These are phyloP conservation scores for Calamus simplicifolius DNA, from an alignment of 176 grass and related monocot species.

Conservation along the genomic window DNA sequence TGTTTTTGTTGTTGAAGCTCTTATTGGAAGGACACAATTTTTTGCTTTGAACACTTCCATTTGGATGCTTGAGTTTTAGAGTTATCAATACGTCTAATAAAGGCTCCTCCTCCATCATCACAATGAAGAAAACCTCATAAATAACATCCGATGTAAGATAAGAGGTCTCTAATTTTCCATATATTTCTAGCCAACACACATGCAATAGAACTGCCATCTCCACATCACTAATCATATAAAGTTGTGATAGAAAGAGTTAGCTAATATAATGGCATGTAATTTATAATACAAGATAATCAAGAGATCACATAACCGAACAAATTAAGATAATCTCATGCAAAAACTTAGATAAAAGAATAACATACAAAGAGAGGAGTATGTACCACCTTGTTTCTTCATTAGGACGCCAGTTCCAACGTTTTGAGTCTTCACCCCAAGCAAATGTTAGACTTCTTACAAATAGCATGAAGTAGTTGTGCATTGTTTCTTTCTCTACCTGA, in stretches of 20 bases:
- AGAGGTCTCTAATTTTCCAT: constrained; percentile 32
- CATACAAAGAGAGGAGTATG: no score
- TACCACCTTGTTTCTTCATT: no score
- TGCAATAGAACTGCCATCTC: constrained; percentile 23
- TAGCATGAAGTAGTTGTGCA: constrained; percentile 33
- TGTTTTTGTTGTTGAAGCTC: no score
- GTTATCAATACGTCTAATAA: constrained; percentile 20
- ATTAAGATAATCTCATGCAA: no score
- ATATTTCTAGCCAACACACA: constrained; percentile 53
- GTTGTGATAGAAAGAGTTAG: not conserved
- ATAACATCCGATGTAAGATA: constrained; percentile 31
- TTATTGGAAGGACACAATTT: constrained; percentile 33
- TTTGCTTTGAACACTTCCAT: constrained; percentile 23
- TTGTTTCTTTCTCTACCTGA: constrained; percentile 34
- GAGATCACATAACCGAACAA: no score
- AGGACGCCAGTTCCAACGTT: no score
- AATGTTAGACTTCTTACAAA: constrained; percentile 33
- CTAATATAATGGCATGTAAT: not conserved
- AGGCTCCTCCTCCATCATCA: constrained; percentile 16
- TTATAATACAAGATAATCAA: no score
- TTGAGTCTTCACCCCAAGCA: not conserved
- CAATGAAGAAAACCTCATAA: constrained; percentile 26
- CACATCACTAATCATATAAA: not conserved
- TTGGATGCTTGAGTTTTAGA: constrained; percentile 37
- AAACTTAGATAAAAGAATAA: no score